Evolutionary conservation across 208 protist species (phyloP), one percentile per base, ranked within the genome.

Genomic region (Trypanosoma rangeli): DNA sequence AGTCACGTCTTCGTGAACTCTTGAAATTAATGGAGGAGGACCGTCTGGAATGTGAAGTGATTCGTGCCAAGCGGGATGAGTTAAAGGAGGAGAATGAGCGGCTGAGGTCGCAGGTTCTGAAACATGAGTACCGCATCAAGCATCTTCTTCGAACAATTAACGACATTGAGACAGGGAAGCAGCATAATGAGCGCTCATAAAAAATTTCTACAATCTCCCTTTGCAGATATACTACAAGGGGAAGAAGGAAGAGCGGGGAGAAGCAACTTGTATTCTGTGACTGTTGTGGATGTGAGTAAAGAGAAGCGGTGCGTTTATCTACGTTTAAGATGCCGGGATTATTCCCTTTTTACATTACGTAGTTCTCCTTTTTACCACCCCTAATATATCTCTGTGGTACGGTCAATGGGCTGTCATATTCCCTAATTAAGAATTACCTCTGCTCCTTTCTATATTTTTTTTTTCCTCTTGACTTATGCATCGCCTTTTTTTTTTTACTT

Each of bases 61-160:
- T 94, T 56, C 79, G 87, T 12, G 84, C 86, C 3, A 77, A 92
- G 70, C 84, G 87, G 16, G 84, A 93, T 67, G 90, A 92, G 68
- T 59, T 95, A 33, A 68, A 73, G 57, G 84, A 87, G 65, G 86
- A 95, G 66, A 95, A 95, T 59, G 80, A 79, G 48, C 79, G 86
- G 18, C 83, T 95, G 39, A 69, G 75, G 20, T 46, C 54, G 57
- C 86, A 90, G 68, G 74, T 93, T 7, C 39, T 42, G 44, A 95
- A 93, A 70, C 74, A 83, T 28, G 87, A 92, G 72, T 95, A 95
- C 76, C 85, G 90, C 57, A 74, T 86, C n/a, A 82, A 91, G 76
- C 90, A 95, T 73, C 83, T 95, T n/a, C 69, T 95, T 28, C 76
- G 83, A 54, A 95, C 84, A 20, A 90, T 95, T 56, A 72, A 85